phyloP scores from a whole-genome alignment of 352 stramenopile genomes.

The Phytophthora meadii region DNA sequence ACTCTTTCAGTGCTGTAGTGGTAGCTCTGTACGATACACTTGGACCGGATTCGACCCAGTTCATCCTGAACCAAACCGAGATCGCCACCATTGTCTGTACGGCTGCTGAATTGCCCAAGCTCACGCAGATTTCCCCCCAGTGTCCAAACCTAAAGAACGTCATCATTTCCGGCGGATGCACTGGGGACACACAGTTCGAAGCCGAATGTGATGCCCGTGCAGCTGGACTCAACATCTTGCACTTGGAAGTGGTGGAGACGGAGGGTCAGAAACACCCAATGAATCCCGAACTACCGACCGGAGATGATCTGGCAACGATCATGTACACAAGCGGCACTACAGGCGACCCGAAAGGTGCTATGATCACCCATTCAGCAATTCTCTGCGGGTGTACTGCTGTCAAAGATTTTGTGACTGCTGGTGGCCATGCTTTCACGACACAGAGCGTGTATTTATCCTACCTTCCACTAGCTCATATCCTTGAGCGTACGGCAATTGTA shows the following conservation, averaged over 20 bases:
- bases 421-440: slow-evolving; percentile 35
- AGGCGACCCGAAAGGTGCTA: slow-evolving; percentile 95
- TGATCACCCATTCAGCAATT: slow-evolving; percentile 92
- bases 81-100: slow-evolving; percentile 75
- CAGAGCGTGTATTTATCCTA: slow-evolving; percentile 95
- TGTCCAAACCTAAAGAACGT: slow-evolving; percentile 62
- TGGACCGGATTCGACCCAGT: slow-evolving; percentile 70
- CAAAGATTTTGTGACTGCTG: slow-evolving; percentile 39
- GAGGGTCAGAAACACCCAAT: slow-evolving; percentile 44
- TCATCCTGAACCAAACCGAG: slow-evolving; percentile 81
- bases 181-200: slow-evolving; percentile 45
- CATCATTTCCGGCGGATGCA: slow-evolving; percentile 43
- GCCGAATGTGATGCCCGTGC: slow-evolving; percentile 34
- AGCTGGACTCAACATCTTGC: slow-evolving; percentile 47
- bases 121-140: slow-evolving; percentile 37
- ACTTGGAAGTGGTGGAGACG: slow-evolving; percentile 48
- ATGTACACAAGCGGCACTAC: slow-evolving; percentile 97
- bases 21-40: slow-evolving; percentile 87
- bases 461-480: slow-evolving; percentile 96
- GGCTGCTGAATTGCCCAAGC: slow-evolving; percentile 54
- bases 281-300: slow-evolving; percentile 37
- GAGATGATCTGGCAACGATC: slow-evolving; percentile 91
- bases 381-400: slow-evolving; percentile 40
- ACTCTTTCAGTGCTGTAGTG: slow-evolving; percentile 46
- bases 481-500: slow-evolving; percentile 85